These are phyloP conservation scores for Nicotiana sylvestris DNA, from an alignment of 257 asterid species.

Conservation along the genomic window DNA sequence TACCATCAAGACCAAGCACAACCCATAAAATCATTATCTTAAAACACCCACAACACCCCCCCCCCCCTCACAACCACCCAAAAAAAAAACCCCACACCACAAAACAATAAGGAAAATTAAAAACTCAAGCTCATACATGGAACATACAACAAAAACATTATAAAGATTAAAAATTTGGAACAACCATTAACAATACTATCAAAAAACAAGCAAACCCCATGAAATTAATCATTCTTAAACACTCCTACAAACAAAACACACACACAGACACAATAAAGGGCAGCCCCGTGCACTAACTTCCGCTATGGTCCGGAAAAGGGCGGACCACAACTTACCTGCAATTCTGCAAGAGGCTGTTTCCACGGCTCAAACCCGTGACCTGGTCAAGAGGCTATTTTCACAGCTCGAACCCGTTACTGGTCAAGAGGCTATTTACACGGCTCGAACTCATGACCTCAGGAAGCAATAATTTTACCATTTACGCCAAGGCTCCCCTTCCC, in stretches of 20 bases:
- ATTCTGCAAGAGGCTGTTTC: no score
- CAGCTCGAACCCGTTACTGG: no score
- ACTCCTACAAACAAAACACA: slow-evolving; percentile 8
- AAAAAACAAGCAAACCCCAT: slow-evolving; percentile 20
- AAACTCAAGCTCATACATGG: background rate
- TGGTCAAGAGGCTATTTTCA: no score
- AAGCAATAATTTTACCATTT: no score
- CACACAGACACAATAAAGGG: no score
- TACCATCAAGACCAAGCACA: slow-evolving; percentile 14
- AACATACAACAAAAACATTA: background rate
- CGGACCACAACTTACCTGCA: no score
- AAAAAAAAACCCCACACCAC: slow-evolving; percentile 30
- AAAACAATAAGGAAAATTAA: slow-evolving; percentile 1
- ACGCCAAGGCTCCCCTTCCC: no score
- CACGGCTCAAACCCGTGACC: no score
- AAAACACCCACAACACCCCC: background rate
- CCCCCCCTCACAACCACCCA: background rate
- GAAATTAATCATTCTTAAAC: background rate
- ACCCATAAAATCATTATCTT: background rate
- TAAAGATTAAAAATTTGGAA: slow-evolving; percentile 10
- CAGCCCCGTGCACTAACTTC: no score
- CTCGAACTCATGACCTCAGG: no score
- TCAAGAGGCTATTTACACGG: no score
- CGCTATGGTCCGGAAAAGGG: no score
- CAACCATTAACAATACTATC: slow-evolving; percentile 9